Percentiles rank a stretch among this genome's conserved stretches.
phyloP scores from a whole-genome alignment of 1,284 basidiomycete genomes.

The Macrocystidia cucumis region DNA sequence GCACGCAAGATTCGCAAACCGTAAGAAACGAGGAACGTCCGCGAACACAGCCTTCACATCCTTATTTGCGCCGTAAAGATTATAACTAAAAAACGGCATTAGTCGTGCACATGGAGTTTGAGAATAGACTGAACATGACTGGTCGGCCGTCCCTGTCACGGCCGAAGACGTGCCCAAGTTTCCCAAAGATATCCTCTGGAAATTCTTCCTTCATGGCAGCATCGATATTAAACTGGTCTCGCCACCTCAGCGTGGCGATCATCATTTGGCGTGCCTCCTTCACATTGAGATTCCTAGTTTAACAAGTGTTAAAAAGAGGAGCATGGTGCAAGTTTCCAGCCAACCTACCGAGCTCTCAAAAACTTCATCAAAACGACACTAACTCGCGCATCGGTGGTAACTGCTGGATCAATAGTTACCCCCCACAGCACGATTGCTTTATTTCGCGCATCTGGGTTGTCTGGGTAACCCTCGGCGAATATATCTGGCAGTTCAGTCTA shows the following conservation, averaged over 20 bases:
- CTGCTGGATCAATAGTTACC: constrained; percentile 49
- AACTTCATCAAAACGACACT: constrained; percentile 77
- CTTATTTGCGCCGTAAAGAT: constrained; percentile 62
- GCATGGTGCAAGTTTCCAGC: neutral
- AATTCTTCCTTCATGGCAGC: constrained; percentile 54
- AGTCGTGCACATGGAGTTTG: constrained; percentile 1
- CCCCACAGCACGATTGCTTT: constrained; percentile 62
- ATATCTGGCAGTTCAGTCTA: constrained; percentile 50
- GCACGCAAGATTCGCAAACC: constrained; percentile 29
- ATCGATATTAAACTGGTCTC: constrained; percentile 60
- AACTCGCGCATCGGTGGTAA: constrained; percentile 47
- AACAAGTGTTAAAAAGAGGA: neutral
- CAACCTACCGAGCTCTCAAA: constrained; percentile 60
- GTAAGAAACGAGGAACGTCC: constrained; percentile 64
- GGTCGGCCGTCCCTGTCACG: constrained; percentile 61
- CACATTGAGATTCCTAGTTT: constrained; percentile 44
- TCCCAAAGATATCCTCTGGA: constrained; percentile 56
- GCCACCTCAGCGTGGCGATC: constrained; percentile 63
- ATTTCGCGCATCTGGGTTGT: constrained; percentile 40
- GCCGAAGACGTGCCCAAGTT: constrained; percentile 57
- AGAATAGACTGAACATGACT: constrained; percentile 39
- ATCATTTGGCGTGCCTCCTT: constrained; percentile 56
- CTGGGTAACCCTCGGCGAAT: constrained; percentile 49
- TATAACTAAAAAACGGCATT: constrained; percentile 40
- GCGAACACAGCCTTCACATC: constrained; percentile 62